phyloP scores from a whole-genome alignment of 2,329 filamentous ascomycete species.

The Fusarium kyushuense region DNA sequence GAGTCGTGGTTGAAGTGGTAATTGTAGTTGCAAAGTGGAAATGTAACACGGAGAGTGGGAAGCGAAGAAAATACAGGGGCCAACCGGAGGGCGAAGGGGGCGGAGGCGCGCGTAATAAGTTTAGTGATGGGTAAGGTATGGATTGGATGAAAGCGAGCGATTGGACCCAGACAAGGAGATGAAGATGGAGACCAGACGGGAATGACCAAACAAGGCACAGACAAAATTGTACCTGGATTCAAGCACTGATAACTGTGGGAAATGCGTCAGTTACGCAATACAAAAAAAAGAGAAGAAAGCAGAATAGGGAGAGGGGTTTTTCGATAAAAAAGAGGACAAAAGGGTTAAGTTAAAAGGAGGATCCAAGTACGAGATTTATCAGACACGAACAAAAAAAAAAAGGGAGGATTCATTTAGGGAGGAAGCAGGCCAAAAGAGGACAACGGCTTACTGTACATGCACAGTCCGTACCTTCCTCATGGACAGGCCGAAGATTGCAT shows the following conservation, averaged over 20 bases:
- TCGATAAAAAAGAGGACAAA: slow-evolving; percentile 17
- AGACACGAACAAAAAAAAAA: slow-evolving; percentile 20
- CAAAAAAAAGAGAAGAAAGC: slow-evolving; percentile 9
- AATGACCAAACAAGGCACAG: slow-evolving; percentile 13
- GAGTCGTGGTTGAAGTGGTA: slow-evolving; percentile 21
- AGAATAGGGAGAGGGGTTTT: neutral
- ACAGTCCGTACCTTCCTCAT: slow-evolving; percentile 16
- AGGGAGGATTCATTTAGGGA: slow-evolving; percentile 29
- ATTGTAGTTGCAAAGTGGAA: slow-evolving; percentile 39
- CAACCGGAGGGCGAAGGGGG: slow-evolving; percentile 31
- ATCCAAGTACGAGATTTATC: slow-evolving; percentile 2
- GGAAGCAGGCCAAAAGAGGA: slow-evolving; percentile 16
- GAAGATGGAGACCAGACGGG: slow-evolving; percentile 28
- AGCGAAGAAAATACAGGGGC: slow-evolving; percentile 45
- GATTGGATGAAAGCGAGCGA: slow-evolving; percentile 36
- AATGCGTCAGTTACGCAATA: neutral
- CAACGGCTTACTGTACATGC: slow-evolving; percentile 31
- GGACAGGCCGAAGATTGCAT: neutral
- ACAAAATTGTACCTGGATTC: neutral
- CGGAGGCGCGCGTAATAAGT: slow-evolving; percentile 32
- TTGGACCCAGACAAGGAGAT: slow-evolving; percentile 35
- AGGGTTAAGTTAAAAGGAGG: slow-evolving; percentile 7
- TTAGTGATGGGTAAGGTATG: slow-evolving; percentile 11
- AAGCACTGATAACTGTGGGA: slow-evolving; percentile 3
- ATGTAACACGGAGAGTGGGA: slow-evolving; percentile 37